These are phyloP conservation scores for Candida suzukii DNA, from an alignment of 805 yeast genomes.

Conservation along the genomic window DNA sequence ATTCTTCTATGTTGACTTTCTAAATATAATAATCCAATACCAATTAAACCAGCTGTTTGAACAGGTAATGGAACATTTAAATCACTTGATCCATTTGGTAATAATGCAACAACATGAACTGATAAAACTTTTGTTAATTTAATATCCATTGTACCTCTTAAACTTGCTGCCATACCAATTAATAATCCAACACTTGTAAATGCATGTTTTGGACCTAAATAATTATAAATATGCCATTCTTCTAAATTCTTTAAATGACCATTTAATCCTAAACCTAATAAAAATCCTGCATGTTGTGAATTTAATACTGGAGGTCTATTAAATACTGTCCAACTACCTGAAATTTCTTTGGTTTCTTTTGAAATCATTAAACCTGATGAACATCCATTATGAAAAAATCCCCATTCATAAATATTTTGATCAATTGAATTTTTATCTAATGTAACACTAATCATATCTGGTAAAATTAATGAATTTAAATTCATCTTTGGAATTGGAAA, in stretches of 20 bases:
- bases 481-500: conserved; percentile 75
- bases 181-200: conserved; percentile 80
- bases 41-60: conserved; percentile 87
- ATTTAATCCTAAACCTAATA: conserved; percentile 86
- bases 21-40: conserved; percentile 78
- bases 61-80: conserved; percentile 76
- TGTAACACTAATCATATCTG: conserved; percentile 55
- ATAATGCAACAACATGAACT: conserved; percentile 85
- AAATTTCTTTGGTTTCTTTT: conserved; percentile 56
- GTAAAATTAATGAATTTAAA: conserved; percentile 56
- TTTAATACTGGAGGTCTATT: conserved; percentile 65
- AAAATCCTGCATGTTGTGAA: conserved; percentile 90
- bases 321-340: conserved; percentile 89
- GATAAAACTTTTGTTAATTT: conserved; percentile 85
- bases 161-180: conserved; percentile 89
- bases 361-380: conserved; percentile 76
- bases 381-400: conserved; percentile 86
- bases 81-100: conserved; percentile 89
- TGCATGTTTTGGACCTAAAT: conserved; percentile 82
- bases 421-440: conserved; percentile 47
- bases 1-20: conserved; percentile 78
- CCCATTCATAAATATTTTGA: conserved; percentile 61
- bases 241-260: conserved; percentile 80
- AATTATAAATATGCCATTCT: conserved; percentile 95
- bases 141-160: conserved; percentile 73